Percentiles rank a stretch among this genome's conserved stretches.
These are phyloP conservation scores for Candida germanica DNA, from an alignment of 805 yeast species.

Conservation along the genomic window DNA sequence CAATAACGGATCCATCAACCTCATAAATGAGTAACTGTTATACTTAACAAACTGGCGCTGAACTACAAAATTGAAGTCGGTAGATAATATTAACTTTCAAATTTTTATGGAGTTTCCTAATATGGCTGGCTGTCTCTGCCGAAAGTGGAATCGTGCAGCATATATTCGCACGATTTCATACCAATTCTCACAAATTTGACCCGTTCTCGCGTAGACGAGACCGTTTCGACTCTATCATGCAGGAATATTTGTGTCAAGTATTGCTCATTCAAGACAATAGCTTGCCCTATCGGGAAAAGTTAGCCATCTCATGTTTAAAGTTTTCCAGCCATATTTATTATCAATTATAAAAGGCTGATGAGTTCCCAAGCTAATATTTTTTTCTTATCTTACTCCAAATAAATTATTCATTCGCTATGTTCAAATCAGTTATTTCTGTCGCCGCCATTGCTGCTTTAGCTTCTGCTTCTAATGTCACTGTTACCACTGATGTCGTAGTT, in stretches of 20 bases:
- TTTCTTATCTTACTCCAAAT: slow-evolving; percentile 3
- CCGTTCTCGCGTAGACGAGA: too few relatives aligned
- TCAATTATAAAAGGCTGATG: slow-evolving; percentile 3
- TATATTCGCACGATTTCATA: too few relatives aligned
- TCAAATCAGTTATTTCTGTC: slow-evolving; percentile 32
- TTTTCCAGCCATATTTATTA: background rate
- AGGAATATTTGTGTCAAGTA: background rate
- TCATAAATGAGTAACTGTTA: too few relatives aligned
- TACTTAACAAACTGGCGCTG: too few relatives aligned
- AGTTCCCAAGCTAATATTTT: slow-evolving; percentile 4
- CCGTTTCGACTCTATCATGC: too few relatives aligned
- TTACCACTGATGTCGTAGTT: slow-evolving; percentile 55
- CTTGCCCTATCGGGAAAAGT: slow-evolving; percentile 5
- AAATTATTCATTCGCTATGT: slow-evolving; percentile 23
- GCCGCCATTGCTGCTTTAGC: slow-evolving; percentile 44
- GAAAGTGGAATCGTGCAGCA: too few relatives aligned
- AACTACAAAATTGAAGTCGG: too few relatives aligned
- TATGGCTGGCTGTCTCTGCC: too few relatives aligned
- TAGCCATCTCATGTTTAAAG: background rate
- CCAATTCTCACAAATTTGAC: too few relatives aligned
- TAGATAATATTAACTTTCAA: too few relatives aligned
- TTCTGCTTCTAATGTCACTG: slow-evolving; percentile 46
- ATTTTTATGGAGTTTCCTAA: too few relatives aligned
- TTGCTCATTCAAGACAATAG: slow-evolving; percentile 4
- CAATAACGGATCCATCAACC: too few relatives aligned